Evolutionary conservation across 805 yeast species (phyloP).

Genomic region (Candida gorgasii): DNA sequence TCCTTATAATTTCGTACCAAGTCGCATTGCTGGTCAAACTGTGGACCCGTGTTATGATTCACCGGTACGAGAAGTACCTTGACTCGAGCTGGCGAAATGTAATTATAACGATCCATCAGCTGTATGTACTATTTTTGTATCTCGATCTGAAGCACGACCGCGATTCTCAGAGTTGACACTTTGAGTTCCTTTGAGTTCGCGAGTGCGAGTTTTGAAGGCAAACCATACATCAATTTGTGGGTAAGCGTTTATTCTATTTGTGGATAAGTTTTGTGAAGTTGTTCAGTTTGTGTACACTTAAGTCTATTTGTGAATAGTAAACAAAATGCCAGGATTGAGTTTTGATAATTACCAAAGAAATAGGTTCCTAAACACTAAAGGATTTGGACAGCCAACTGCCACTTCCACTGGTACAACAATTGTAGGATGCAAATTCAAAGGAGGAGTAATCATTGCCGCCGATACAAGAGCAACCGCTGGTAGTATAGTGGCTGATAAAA

Average conservation of each 20-base stretch:
- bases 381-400: constrained; percentile 78
- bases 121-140: not conserved
- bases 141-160: constrained; percentile 1
- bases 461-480: constrained; percentile 99
- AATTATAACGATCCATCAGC: constrained; percentile 41
- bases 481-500: constrained; percentile 94
- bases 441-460: constrained; percentile 97
- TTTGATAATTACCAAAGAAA: constrained; percentile 95
- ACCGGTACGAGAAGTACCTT: constrained; percentile 69
- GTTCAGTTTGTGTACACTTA: not conserved
- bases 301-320: not conserved
- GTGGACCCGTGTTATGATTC: constrained; percentile 44
- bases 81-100: constrained; percentile 66
- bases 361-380: constrained; percentile 66
- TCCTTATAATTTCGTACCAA: constrained; percentile 53
- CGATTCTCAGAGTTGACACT: not conserved
- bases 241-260: not conserved
- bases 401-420: constrained; percentile 99
- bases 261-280: not conserved
- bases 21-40: constrained; percentile 45
- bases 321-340: constrained; percentile 79
- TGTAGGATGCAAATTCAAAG: constrained; percentile 90
- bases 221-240: not conserved
- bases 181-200: too few species aligned
- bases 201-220: constrained; percentile 3